Conservation (phyloP, 23 red algal genomes). For the Gracilariopsis chorda region DNA sequence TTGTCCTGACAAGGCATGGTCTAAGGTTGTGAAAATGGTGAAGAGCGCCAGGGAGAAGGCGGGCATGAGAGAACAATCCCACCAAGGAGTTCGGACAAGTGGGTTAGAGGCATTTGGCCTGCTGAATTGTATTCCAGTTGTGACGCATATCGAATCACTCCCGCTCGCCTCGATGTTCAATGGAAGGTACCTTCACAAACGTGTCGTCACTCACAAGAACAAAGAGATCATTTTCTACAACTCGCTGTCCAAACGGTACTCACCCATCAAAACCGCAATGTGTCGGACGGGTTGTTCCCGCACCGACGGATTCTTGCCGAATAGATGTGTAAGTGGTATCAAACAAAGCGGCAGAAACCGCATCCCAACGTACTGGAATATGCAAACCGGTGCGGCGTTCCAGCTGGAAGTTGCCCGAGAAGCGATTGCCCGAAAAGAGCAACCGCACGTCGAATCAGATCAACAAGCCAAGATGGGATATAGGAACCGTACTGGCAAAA, state of each 20-base stretch:
- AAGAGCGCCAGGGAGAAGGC: background rate
- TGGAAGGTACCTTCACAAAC: conserved; percentile 22
- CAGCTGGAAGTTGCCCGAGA: conserved; percentile 46
- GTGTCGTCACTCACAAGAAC: conserved; percentile 11
- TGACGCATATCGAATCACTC: conserved; percentile 37
- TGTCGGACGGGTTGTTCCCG: conserved; percentile 33
- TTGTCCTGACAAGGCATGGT: conserved; percentile 30
- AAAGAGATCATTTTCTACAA: conserved; percentile 39
- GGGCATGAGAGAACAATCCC: background rate
- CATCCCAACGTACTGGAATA: conserved; percentile 13
- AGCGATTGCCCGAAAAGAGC: conserved; percentile 9
- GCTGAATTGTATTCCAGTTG: conserved; percentile 14
- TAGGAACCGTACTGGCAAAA: background rate
- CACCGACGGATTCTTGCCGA: conserved; percentile 30
- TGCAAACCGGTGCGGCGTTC: conserved; percentile 32
- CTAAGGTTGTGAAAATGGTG: background rate
- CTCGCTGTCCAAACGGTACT: conserved; percentile 30
- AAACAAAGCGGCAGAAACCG: background rate
- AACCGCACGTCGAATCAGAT: background rate
- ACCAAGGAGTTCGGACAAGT: background rate
- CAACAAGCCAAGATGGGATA: background rate
- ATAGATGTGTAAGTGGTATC: background rate
- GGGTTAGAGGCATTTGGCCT: conserved; percentile 51
- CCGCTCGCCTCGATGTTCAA: conserved; percentile 50
- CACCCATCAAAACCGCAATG: background rate